Evolutionary conservation across 2,329 filamentous ascomycete genomes (phyloP).

Genomic region (Monosporascus cannonballus): DNA sequence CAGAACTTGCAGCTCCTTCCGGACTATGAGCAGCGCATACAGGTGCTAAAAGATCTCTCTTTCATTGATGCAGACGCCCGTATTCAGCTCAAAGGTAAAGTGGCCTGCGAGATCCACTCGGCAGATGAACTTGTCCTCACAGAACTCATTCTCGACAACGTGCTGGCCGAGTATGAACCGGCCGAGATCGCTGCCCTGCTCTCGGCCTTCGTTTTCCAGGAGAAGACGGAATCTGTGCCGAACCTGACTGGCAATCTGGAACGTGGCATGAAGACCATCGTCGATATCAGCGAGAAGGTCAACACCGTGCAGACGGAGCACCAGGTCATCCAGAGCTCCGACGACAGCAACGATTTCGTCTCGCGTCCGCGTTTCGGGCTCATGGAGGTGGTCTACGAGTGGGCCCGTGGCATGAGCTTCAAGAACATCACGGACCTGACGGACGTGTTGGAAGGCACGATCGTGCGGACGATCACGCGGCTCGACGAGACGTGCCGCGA

Average conservation of each 20-base stretch:
- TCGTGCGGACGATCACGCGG: slow-evolving; percentile 88
- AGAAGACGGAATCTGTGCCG: slow-evolving; percentile 81
- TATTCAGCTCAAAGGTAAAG: slow-evolving; percentile 95
- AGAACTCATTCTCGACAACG: slow-evolving; percentile 93
- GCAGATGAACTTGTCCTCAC: slow-evolving; percentile 94
- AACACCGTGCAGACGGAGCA: slow-evolving; percentile 83
- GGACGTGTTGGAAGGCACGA: slow-evolving; percentile 94
- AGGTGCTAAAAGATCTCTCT: slow-evolving; percentile 82
- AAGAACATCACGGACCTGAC: slow-evolving; percentile 95
- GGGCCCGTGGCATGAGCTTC: slow-evolving; percentile 96
- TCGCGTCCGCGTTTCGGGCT: slow-evolving; percentile 83
- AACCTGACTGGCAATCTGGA: slow-evolving; percentile 77
- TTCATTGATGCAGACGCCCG: slow-evolving; percentile 85
- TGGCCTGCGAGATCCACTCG: slow-evolving; percentile 96
- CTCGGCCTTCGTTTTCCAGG: slow-evolving; percentile 94
- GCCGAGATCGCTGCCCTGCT: slow-evolving; percentile 94
- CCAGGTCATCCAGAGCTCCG: slow-evolving; percentile 84
- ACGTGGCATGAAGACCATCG: slow-evolving; percentile 75
- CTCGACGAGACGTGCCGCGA: slow-evolving; percentile 95
- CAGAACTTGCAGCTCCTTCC: slow-evolving; percentile 93
- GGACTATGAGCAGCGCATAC: slow-evolving; percentile 92
- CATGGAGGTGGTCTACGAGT: slow-evolving; percentile 97
- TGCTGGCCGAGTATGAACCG: slow-evolving; percentile 89
- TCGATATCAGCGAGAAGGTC: slow-evolving; percentile 86
- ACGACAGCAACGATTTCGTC: slow-evolving; percentile 90